Evolutionary conservation across 2,329 filamentous ascomycete species (phyloP).

Genomic region (Apiospora saccharicola): DNA sequence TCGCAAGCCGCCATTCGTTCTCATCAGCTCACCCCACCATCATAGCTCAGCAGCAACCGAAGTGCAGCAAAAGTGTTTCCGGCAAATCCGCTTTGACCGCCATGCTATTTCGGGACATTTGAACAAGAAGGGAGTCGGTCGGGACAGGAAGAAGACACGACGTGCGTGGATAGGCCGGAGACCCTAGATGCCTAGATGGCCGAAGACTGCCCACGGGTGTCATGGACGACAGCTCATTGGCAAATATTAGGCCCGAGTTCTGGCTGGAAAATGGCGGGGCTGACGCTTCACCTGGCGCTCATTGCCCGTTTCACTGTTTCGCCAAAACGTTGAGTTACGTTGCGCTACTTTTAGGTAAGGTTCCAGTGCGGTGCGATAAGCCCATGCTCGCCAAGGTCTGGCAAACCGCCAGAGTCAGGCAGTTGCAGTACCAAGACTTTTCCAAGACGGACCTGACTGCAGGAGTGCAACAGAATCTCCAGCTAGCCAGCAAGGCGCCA

Average conservation of each 20-base stretch:
- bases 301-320: conserved; percentile 22
- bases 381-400: neutral
- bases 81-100: conserved; percentile 7
- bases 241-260: conserved; percentile 18
- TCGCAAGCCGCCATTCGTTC: neutral
- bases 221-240: conserved; percentile 20
- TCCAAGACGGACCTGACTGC: conserved; percentile 8
- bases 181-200: conserved; percentile 1
- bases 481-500: conserved; percentile 7
- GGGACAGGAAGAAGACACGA: neutral
- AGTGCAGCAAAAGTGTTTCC: conserved; percentile 10
- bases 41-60: conserved; percentile 8
- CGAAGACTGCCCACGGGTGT: conserved; percentile 16
- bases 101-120: conserved; percentile 1
- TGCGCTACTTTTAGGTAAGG: conserved; percentile 16
- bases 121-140: neutral
- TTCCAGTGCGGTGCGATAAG: conserved; percentile 15
- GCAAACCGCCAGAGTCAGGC: conserved; percentile 4
- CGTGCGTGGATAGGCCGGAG: conserved; percentile 4
- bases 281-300: conserved; percentile 6
- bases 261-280: conserved; percentile 16
- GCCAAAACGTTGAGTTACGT: conserved; percentile 19
- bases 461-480: conserved; percentile 15
- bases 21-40: conserved; percentile 4
- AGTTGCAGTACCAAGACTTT: conserved; percentile 8